Base-by-base conservation (phyloP, 192 early-diverging fungal species). In the Lobosporangium transversale region DNA sequence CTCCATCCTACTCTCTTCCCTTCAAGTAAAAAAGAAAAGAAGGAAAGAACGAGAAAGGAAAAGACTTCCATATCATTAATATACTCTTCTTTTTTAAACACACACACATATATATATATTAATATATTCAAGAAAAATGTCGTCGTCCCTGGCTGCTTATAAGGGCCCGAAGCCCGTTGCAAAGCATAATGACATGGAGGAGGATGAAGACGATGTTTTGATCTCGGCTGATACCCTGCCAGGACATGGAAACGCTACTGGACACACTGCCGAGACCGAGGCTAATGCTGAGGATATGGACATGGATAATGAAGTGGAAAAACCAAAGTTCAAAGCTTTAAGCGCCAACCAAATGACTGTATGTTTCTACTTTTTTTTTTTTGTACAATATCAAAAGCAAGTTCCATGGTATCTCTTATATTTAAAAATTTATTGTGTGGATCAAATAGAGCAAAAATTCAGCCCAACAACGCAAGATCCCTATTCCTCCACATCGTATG, bases 401-500 rank as follows among this genome's bases (percentile, higher is more conserved):
- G n/a, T n/a, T n/a, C n/a, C n/a, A n/a, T n/a, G n/a, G n/a, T n/a
- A n/a, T n/a, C n/a, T n/a, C n/a, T n/a, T n/a, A n/a, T n/a, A n/a
- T n/a, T n/a, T n/a, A n/a, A n/a, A n/a, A n/a, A n/a, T n/a, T n/a
- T n/a, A n/a, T n/a, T n/a, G n/a, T n/a, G n/a, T n/a, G n/a, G n/a
- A n/a, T n/a, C n/a, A n/a, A 21, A 37, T 36, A 57, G 33, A 70
- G 69, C 61, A 79, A 79, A 49, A 51, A 40, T 40, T 56, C 63
- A 11, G 27, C 31, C 12, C 73, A 76, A 53, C 63, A 66, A 47
- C 94, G 95, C 59, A 91, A 89, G 69, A 89, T 99, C 55, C 90
- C 93, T 12, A 95, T 99, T 58, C 96, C 97, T n/a, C 92, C 91
- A 49, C 94, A 99, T 69, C 89, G 97, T 53, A 79, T 98, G 57